Evolutionary conservation across 2,329 filamentous ascomycete genomes (phyloP).

Genomic region (Fusarium agapanthi): DNA sequence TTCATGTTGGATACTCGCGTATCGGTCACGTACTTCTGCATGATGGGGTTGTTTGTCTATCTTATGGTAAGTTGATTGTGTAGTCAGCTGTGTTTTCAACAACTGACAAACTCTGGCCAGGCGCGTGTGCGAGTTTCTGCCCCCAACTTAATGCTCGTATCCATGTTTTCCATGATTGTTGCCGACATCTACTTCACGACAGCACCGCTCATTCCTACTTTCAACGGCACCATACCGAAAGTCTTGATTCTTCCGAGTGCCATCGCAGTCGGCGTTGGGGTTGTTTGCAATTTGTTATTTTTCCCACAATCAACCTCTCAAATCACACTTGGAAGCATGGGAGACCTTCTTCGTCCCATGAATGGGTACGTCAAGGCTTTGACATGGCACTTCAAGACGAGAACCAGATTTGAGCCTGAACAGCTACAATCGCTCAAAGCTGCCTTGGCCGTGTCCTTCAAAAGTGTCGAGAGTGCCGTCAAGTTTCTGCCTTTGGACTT

Average conservation of each 20-base stretch:
- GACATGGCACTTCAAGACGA: conserved; percentile 11
- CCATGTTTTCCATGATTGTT: conserved; percentile 8
- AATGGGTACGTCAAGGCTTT: conserved; percentile 7
- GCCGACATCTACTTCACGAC: conserved; percentile 1
- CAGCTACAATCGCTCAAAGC: background rate
- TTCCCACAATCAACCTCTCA: conserved; percentile 15
- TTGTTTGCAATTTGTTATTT: conserved; percentile 6
- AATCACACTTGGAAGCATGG: conserved; percentile 12
- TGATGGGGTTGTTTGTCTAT: conserved; percentile 32
- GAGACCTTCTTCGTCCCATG: conserved; percentile 1
- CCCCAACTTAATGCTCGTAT: conserved; percentile 3
- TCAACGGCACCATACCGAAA: conserved; percentile 5
- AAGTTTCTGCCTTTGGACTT: conserved; percentile 17
- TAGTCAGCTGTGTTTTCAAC: rapidly evolving
- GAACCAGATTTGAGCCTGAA: background rate
- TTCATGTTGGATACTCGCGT: conserved; percentile 30
- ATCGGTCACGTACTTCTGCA: conserved; percentile 29
- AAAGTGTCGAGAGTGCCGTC: conserved; percentile 1
- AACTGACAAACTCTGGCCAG: background rate
- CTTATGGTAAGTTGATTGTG: background rate
- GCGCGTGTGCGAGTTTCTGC: conserved; percentile 10
- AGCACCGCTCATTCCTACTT: conserved; percentile 7
- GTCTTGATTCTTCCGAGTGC: background rate
- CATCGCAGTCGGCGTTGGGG: conserved; percentile 4
- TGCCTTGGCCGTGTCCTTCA: background rate